Percentiles rank a stretch among this genome's conserved stretches.
Evolutionary conservation across 2,329 filamentous ascomycete species (phyloP).

Genomic region (Stemphylium beticola): DNA sequence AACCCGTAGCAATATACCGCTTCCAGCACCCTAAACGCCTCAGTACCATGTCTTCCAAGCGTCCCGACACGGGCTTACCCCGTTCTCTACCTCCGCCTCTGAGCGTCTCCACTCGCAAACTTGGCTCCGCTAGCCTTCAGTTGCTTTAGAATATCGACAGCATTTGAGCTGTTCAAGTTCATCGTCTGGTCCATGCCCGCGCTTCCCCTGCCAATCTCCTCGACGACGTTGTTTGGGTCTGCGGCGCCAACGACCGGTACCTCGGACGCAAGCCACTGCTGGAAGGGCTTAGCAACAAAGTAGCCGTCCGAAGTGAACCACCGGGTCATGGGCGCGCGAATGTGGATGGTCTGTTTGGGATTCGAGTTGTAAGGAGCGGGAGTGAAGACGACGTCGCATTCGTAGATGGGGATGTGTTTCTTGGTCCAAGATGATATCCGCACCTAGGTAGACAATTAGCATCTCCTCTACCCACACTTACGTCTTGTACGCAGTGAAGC

Average conservation of each 20-base stretch:
- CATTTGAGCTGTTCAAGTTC: constrained; percentile 40
- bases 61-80: neutral
- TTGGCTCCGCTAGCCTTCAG: constrained; percentile 43
- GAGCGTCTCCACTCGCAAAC: constrained; percentile 35
- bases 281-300: constrained; percentile 78
- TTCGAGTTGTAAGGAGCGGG: constrained; percentile 40
- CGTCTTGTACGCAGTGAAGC: neutral
- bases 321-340: constrained; percentile 70
- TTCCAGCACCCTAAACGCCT: neutral
- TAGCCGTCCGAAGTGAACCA: constrained; percentile 78
- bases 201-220: constrained; percentile 51
- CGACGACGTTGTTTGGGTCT: constrained; percentile 63
- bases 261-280: constrained; percentile 74
- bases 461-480: neutral
- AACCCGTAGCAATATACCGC: neutral
- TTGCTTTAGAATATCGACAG: constrained; percentile 45
- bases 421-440: constrained; percentile 73
- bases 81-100: constrained; percentile 40
- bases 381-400: constrained; percentile 68
- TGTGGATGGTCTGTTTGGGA: constrained; percentile 55
- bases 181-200: constrained; percentile 28
- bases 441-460: constrained; percentile 60
- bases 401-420: constrained; percentile 83
- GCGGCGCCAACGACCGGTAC: constrained; percentile 69
- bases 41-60: neutral